Evolutionary conservation across 345 rosid species (phyloP).

Genomic region (Cardamine chenopodiifolia): DNA sequence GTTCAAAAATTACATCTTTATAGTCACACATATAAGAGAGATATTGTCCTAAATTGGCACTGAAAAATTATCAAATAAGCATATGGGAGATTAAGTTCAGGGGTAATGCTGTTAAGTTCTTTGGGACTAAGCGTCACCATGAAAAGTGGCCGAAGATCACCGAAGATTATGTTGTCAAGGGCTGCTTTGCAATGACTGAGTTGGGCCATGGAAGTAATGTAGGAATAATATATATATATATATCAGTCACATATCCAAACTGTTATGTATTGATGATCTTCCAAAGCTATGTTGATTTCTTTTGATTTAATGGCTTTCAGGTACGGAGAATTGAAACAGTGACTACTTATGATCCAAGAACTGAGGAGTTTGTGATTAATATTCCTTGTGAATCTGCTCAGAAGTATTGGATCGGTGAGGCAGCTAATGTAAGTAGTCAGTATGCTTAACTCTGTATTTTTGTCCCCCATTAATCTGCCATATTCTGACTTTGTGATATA

Average conservation of each 20-base stretch:
- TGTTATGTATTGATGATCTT: background rate
- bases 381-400: conserved; percentile 90
- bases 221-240: too few species aligned
- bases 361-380: conserved; percentile 67
- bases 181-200: conserved; percentile 96
- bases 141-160: conserved; percentile 79
- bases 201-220: conserved; percentile 98
- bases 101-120: conserved; percentile 84
- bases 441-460: background rate
- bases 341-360: conserved; percentile 61
- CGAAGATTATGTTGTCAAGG: conserved; percentile 64
- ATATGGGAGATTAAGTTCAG: conserved; percentile 40
- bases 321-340: conserved; percentile 80
- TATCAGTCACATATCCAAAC: background rate
- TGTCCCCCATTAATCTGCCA: background rate
- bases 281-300: background rate
- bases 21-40: background rate
- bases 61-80: background rate
- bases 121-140: conserved; percentile 83
- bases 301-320: conserved; percentile 34
- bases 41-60: background rate
- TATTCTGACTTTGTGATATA: conserved; percentile 28
- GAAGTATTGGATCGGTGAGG: conserved; percentile 91
- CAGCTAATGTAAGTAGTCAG: conserved; percentile 57
- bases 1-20: background rate